Evolutionary conservation across 257 asterid species (phyloP).

Genomic region (Plantago major): DNA sequence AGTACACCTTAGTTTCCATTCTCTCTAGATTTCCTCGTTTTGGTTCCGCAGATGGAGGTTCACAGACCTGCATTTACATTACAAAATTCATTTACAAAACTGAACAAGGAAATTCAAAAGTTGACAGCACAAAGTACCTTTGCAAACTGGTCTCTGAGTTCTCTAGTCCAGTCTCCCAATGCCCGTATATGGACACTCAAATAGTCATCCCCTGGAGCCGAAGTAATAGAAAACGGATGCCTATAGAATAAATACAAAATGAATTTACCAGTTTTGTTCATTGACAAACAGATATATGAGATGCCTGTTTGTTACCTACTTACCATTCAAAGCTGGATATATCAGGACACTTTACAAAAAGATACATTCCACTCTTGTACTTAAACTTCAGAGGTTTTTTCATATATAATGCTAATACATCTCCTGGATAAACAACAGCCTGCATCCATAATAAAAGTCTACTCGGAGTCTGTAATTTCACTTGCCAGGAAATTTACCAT

Average conservation of each 20-base stretch:
- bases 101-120: neutral
- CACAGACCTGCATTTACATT: slow-evolving; percentile 49
- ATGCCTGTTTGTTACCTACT: slow-evolving; percentile 18
- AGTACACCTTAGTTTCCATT: slow-evolving; percentile 62
- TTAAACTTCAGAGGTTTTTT: slow-evolving; percentile 73
- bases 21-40: slow-evolving; percentile 54
- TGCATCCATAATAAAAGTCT: slow-evolving; percentile 19
- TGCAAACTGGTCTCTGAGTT: slow-evolving; percentile 55
- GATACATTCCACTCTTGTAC: slow-evolving; percentile 95
- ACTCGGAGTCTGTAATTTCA: too few relatives aligned
- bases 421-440: slow-evolving; percentile 87
- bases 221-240: slow-evolving; percentile 97
- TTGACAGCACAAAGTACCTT: slow-evolving; percentile 35
- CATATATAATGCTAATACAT: slow-evolving; percentile 81
- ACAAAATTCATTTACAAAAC: neutral
- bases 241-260: slow-evolving; percentile 24
- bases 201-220: slow-evolving; percentile 86
- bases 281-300: neutral
- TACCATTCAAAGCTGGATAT: slow-evolving; percentile 74
- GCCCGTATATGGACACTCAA: slow-evolving; percentile 83
- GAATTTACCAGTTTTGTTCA: neutral
- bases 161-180: slow-evolving; percentile 89
- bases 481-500: too few relatives aligned
- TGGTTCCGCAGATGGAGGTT: slow-evolving; percentile 38
- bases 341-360: slow-evolving; percentile 83